phyloP scores from a whole-genome alignment of 352 stramenopile genomes.

The Phytophthora aleatoria region DNA sequence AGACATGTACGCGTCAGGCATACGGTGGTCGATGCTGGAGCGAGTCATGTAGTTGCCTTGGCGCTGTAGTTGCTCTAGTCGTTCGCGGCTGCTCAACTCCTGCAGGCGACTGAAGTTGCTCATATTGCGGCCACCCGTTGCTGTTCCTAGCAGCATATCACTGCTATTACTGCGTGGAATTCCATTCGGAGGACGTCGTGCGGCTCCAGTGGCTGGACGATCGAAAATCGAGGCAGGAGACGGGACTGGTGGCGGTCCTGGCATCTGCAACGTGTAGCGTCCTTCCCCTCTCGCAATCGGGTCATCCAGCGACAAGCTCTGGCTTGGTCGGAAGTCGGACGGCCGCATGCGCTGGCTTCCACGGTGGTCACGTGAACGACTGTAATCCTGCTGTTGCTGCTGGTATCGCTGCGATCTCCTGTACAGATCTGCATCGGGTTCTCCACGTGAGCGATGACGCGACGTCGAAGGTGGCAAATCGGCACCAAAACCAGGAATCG shows the following conservation, averaged over 20 bases:
- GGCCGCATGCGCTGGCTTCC: constrained; percentile 40
- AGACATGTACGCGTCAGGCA: constrained; percentile 43
- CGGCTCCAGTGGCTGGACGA: constrained; percentile 32
- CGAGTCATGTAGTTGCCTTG: constrained; percentile 30
- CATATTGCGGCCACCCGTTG: constrained; percentile 16
- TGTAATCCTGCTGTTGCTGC: constrained; percentile 32
- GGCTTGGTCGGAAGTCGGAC: constrained; percentile 43
- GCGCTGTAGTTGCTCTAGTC: constrained; percentile 33
- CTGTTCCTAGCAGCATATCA: constrained; percentile 27
- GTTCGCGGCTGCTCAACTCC: constrained; percentile 38
- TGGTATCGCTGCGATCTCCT: constrained; percentile 33
- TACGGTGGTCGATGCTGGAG: constrained; percentile 31
- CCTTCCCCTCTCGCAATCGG: constrained; percentile 39
- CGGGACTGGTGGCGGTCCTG: constrained; percentile 17
- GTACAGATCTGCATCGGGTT: constrained; percentile 32
- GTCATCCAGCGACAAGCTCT: constrained; percentile 44
- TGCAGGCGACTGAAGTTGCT: constrained; percentile 43
- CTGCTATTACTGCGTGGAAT: constrained; percentile 32
- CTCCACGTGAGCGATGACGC: constrained; percentile 19
- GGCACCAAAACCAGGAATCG: constrained; percentile 29
- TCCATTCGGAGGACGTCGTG: constrained; percentile 17
- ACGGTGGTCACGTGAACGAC: constrained; percentile 23
- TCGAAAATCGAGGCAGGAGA: constrained; percentile 70
- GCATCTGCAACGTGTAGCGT: constrained; percentile 40
- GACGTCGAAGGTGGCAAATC: constrained; percentile 25